Evolutionary conservation across 1,139 yeast genomes (phyloP), one percentile per base, ranked within the genome.

Genomic region (Eremothecium cymbalariae): DNA sequence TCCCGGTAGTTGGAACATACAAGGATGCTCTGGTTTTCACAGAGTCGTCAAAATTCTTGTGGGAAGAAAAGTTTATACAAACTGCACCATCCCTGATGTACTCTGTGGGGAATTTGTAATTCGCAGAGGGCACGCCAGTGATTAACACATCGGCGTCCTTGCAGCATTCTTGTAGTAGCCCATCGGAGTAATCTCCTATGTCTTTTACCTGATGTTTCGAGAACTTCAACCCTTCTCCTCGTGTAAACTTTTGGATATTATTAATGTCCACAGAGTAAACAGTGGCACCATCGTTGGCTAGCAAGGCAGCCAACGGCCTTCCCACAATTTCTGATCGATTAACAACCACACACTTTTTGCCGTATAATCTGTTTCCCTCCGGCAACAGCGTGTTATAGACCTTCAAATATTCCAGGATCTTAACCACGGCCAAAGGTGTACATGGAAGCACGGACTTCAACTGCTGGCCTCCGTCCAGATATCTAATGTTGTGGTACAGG

Each of bases 281-380:
- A 1, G 80, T 81, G 17, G 98, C 98, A 43, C 98, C 98, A 53
- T 90, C 98, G 51, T 90, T 90, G 17, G 98, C 98, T 46, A 93
- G 65, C 27, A 90, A 63, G 0, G 98, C 97, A 20, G 98, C 98
- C 43, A 90, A 66, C 1, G 98, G 98, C 47, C 98, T 75, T 5
- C 98, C 98, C 14, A 90, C 98, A 49, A 90, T 88, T 60, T 90
- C 98, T 8, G 94, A 81, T 50, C 98, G 71, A 63, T 90, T 90
- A 33, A 90, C 90, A 33, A 90, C 77, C 36, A 94, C 77, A 38
- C 90, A 70, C 36, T 90, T 88, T 58, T 86, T 88, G 29, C 98
- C 98, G 51, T 85, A 90, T 17, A 90, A 68, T 40, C 96, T 70
- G 64, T 90, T 86, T 6, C 98, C 98, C 51, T 85, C 82, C 23